A percentile compares a stretch with the other conserved stretches of the same genome.
phyloP scores from a whole-genome alignment of 2,329 filamentous ascomycete species.

The Fusarium foetens region DNA sequence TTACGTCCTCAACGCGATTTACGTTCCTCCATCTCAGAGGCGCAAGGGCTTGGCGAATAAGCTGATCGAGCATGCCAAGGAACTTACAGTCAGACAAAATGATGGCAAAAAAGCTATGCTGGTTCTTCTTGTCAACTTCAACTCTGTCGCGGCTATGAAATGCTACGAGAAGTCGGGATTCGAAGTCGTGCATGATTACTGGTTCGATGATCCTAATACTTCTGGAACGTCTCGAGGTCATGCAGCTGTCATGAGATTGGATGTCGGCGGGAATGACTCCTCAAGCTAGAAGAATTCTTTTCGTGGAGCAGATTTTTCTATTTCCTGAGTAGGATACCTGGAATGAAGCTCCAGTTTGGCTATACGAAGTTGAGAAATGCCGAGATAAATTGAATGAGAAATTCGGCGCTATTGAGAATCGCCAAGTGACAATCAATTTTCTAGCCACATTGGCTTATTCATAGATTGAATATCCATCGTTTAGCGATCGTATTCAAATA shows the following conservation, averaged over 20 bases:
- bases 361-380: background rate
- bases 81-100: background rate
- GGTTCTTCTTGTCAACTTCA: conserved; percentile 13
- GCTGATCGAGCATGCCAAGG: conserved; percentile 15
- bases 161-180: conserved; percentile 34
- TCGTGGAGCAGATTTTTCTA: background rate
- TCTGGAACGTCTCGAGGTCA: background rate
- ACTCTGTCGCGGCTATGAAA: conserved; percentile 4
- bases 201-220: conserved; percentile 13
- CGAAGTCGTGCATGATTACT: conserved; percentile 17
- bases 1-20: conserved; percentile 27
- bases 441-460: background rate
- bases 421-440: background rate
- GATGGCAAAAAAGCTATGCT: background rate
- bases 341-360: background rate
- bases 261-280: background rate
- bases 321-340: rapidly evolving
- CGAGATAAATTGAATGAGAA: background rate
- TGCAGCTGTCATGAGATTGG: conserved; percentile 28
- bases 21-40: conserved; percentile 16
- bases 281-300: background rate
- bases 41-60: conserved; percentile 15
- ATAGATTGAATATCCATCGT: background rate
- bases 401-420: background rate
- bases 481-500: background rate